These are phyloP conservation scores for Pseudocercospora crystallina DNA, from an alignment of 2,329 filamentous ascomycete species.

Conservation along the genomic window DNA sequence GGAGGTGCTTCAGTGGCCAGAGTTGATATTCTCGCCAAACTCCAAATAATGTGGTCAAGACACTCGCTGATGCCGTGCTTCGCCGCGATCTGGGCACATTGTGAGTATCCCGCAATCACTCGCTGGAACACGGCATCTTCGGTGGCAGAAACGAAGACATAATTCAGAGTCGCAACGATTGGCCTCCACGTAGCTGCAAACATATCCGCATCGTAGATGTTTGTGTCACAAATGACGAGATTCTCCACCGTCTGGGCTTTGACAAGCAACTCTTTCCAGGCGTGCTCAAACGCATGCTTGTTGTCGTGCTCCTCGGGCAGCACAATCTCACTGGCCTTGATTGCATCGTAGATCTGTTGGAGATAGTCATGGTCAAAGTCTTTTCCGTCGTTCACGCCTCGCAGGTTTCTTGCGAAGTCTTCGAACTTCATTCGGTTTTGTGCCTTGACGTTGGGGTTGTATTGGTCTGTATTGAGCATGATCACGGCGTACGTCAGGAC, in stretches of 20 bases:
- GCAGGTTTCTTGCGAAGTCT: slow-evolving; percentile 84
- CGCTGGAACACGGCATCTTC: slow-evolving; percentile 94
- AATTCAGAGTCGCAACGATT: slow-evolving; percentile 89
- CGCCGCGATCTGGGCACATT: slow-evolving; percentile 89
- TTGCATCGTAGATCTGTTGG: slow-evolving; percentile 83
- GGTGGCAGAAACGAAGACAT: slow-evolving; percentile 98
- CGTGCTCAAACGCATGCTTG: slow-evolving; percentile 92
- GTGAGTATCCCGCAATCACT: slow-evolving; percentile 91
- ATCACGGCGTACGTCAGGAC: slow-evolving; percentile 95
- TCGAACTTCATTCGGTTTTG: slow-evolving; percentile 79
- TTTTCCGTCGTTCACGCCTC: slow-evolving; percentile 80
- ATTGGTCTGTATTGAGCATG: slow-evolving; percentile 94
- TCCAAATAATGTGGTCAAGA: slow-evolving; percentile 89
- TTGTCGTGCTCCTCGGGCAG: slow-evolving; percentile 96
- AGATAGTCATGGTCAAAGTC: slow-evolving; percentile 85
- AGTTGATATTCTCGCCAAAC: slow-evolving; percentile 85
- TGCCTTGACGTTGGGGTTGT: slow-evolving; percentile 83
- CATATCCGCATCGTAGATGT: slow-evolving; percentile 96
- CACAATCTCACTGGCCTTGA: slow-evolving; percentile 92
- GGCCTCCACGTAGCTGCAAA: slow-evolving; percentile 95
- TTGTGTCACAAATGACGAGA: slow-evolving; percentile 79
- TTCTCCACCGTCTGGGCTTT: slow-evolving; percentile 77
- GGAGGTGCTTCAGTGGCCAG: slow-evolving; percentile 72
- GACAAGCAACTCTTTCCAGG: slow-evolving; percentile 89
- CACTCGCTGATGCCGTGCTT: slow-evolving; percentile 81